A percentile compares a stretch with the other conserved stretches of the same genome.
Conservation (phyloP, 192 early-diverging fungal species). For the Coemansia sp. region DNA sequence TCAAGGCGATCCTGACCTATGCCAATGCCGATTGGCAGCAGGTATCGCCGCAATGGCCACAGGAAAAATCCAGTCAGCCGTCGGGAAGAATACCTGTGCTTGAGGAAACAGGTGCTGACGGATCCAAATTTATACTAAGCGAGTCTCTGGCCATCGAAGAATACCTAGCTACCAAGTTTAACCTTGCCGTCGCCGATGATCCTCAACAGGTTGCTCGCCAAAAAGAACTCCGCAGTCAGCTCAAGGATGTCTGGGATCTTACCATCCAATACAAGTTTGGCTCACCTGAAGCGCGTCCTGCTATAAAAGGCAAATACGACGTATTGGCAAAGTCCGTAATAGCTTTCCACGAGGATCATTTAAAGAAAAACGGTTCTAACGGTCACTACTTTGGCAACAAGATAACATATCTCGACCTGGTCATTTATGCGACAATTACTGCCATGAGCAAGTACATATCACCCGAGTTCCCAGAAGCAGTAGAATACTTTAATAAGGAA, state of each 20-base stretch:
- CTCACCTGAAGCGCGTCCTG: background rate
- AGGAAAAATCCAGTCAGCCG: no score
- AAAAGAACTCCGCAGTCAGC: background rate
- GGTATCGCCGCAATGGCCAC: no score
- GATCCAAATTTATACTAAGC: no score
- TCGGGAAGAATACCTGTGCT: no score
- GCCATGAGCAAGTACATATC: background rate
- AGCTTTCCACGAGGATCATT: conserved; percentile 44
- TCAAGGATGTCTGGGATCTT: background rate
- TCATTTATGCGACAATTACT: background rate
- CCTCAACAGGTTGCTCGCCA: background rate
- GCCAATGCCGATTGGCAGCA: no score
- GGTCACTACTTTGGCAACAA: conserved; percentile 57
- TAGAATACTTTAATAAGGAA: conserved; percentile 14
- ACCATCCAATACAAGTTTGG: conserved; percentile 12
- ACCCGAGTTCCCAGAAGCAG: conserved; percentile 1
- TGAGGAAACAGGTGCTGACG: no score
- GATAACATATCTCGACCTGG: conserved; percentile 34
- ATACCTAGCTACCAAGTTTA: background rate
- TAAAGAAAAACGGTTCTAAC: conserved; percentile 56
- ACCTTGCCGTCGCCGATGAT: background rate
- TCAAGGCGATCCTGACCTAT: no score
- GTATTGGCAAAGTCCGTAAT: conserved; percentile 16
- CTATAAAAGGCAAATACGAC: conserved; percentile 15
- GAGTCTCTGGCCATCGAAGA: background rate